phyloP scores from a whole-genome alignment of 495 filamentous ascomycete genomes.

The Thozetella sp. region DNA sequence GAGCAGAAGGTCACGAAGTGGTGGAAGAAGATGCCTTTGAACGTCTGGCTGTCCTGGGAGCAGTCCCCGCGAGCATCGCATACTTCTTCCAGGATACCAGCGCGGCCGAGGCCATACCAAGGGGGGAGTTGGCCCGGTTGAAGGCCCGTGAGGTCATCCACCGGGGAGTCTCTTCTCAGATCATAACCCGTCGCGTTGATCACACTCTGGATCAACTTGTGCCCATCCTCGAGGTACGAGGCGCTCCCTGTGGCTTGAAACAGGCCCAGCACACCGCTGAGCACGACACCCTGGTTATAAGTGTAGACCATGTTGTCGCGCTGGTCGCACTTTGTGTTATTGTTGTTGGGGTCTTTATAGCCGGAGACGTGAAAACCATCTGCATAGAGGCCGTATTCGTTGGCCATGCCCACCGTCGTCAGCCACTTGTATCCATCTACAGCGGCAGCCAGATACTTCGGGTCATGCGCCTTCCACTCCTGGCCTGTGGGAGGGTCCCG shows the following conservation, averaged over 20 bases:
- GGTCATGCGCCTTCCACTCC: conserved; percentile 54
- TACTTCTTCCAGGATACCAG: conserved; percentile 80
- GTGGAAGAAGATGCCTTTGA: conserved; percentile 95
- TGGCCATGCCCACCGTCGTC: conserved; percentile 76
- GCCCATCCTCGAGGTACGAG: conserved; percentile 77
- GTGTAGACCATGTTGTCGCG: conserved; percentile 91
- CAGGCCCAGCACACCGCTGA: conserved; percentile 80
- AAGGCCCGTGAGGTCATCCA: conserved; percentile 26
- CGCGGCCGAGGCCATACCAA: conserved; percentile 78
- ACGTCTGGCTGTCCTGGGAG: conserved; percentile 86
- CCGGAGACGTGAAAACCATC: conserved; percentile 91
- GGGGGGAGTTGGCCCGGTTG: conserved; percentile 27
- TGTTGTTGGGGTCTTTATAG: conserved; percentile 47
- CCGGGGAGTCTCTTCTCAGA: conserved; percentile 27
- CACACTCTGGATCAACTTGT: conserved; percentile 69
- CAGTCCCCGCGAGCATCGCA: conserved; percentile 79
- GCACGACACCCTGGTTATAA: conserved; percentile 95
- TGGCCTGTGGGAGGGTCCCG: not conserved
- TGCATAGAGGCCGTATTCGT: conserved; percentile 73
- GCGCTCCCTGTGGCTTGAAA: conserved; percentile 70
- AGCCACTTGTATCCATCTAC: conserved; percentile 85
- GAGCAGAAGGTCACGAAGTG: conserved; percentile 83
- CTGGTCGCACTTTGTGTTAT: conserved; percentile 69
- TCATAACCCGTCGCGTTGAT: conserved; percentile 78
- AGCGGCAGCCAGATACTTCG: conserved; percentile 68